Base-by-base conservation (phyloP, 2,329 filamentous ascomycete genomes). In the Dryadomyces quercus-mongolicae region DNA sequence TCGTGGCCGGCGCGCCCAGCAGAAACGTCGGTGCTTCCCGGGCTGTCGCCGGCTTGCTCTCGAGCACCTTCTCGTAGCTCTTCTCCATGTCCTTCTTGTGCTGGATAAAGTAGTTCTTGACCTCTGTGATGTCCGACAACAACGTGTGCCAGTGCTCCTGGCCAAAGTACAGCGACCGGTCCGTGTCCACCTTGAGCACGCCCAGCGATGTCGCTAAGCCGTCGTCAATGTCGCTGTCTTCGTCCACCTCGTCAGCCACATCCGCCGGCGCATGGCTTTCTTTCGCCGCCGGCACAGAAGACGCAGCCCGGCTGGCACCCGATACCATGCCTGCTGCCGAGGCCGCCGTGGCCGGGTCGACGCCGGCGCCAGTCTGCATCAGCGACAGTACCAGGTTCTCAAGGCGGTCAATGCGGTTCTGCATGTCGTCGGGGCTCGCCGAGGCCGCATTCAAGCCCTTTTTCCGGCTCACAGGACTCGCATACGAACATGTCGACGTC, bases 331-430 rank as follows among this genome's bases (percentile, higher is more conserved):
- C 50, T 56, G 56, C 58, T 51, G 63, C 56, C 8, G 58, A 60
- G 9, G 57, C 56, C 40, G 62, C 63, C 5, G 66, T 59, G 1
- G 58, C 49, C 0, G 64, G 60, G 49, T 79, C 75, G 53, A 76
- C 64, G 53, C 71, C 74, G 59, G 78, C 71, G 55, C 88, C 88
- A 67, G 88, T 91, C 65, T 92, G 92, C 92, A 97, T 96, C 65
- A 97, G 70, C 31, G 89, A 94, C 60, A 97, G 71, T 57, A 97
- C 92, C 67, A 97, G 74, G 62, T 88, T 86, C 76, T 97, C 92
- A 60, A 97, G 77, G 63, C 92, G 82, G 73, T 97, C 91, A 71
- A 97, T 97, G 67, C 93, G 86, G 66, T 94, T 95, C 73, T 97
- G 92, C 92, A 97, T 96, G 70, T 96, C 92, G 76, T 95, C 91